Conservation (phyloP, 148 eudicot genomes). For the Diospyros lotus region DNA sequence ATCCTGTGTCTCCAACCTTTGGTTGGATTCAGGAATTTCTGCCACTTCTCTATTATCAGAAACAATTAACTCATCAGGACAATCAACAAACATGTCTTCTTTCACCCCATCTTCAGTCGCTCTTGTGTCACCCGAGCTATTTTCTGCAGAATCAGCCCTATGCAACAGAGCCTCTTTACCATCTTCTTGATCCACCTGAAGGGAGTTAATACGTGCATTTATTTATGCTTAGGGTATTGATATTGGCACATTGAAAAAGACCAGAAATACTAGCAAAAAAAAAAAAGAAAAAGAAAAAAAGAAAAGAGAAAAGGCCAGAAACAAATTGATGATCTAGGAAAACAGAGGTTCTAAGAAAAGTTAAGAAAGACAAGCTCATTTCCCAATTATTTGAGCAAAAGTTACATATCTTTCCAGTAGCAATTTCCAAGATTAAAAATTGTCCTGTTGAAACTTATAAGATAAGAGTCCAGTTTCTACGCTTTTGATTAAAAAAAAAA, state of each 20-base stretch:
- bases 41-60: constrained; percentile 45
- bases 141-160: constrained; percentile 43
- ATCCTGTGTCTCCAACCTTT: constrained; percentile 43
- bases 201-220: constrained; percentile 37
- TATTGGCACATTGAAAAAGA: constrained; percentile 7
- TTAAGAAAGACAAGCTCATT: background rate
- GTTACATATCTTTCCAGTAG: background rate
- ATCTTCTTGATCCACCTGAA: constrained; percentile 40
- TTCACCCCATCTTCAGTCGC: constrained; percentile 71
- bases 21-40: constrained; percentile 43
- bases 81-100: constrained; percentile 93
- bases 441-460: background rate
- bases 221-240: constrained; percentile 13
- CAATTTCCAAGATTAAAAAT: background rate
- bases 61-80: constrained; percentile 73
- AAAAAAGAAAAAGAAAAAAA: background rate
- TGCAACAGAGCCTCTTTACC: constrained; percentile 50
- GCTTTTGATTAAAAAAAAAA: too few species aligned
- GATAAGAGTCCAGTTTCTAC: background rate
- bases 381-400: background rate
- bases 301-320: background rate
- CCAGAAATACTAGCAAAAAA: background rate
- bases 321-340: background rate
- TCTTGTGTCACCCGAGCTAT: constrained; percentile 51
- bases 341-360: background rate